Evolutionary conservation across 139 green algal species (phyloP), one percentile per base, ranked within the genome.

Genomic region (Microglena sp.): DNA sequence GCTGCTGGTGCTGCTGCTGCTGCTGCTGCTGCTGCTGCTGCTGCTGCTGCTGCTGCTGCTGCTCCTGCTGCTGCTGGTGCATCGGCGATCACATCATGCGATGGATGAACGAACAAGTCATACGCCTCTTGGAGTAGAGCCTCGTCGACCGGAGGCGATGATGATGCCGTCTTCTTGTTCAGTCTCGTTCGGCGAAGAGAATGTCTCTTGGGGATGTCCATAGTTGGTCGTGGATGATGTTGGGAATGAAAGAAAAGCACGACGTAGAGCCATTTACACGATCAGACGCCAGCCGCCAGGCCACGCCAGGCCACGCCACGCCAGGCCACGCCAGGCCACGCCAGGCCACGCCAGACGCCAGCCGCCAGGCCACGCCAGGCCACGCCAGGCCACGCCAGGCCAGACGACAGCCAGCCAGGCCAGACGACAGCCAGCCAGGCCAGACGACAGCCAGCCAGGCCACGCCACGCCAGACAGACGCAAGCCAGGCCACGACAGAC

Each of bases 381-480:
- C 46, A 58, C 11, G 11, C 46, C 4, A 22, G 59, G 2, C 67
- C 66, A 78, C 78, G 5, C 58, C 28, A 30, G 59, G 45, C 72
- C 97, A 93, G 70, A 98, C 98, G 56, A n/a, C n/a, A n/a, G n/a
- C n/a, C n/a, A n/a, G n/a, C n/a, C n/a, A n/a, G n/a, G n/a, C n/a
- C n/a, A n/a, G n/a, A n/a, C n/a, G n/a, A n/a, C n/a, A n/a, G n/a
- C n/a, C n/a, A n/a, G n/a, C n/a, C n/a, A n/a, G n/a, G n/a, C n/a
- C n/a, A n/a, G n/a, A n/a, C n/a, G n/a, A n/a, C n/a, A n/a, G n/a
- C n/a, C 77, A 86, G 68, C 95, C 90, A 68, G 88, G 98, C 33
- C 66, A 82, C 1, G 98, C 81, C 73, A 98, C 98, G 29, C 93
- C 93, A 79, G 97, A 98, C 24, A 93, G 93, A 31, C 70, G 67